Evolutionary conservation across 78 protist species (phyloP).

Genomic region (Dictyostelium discoideum): DNA sequence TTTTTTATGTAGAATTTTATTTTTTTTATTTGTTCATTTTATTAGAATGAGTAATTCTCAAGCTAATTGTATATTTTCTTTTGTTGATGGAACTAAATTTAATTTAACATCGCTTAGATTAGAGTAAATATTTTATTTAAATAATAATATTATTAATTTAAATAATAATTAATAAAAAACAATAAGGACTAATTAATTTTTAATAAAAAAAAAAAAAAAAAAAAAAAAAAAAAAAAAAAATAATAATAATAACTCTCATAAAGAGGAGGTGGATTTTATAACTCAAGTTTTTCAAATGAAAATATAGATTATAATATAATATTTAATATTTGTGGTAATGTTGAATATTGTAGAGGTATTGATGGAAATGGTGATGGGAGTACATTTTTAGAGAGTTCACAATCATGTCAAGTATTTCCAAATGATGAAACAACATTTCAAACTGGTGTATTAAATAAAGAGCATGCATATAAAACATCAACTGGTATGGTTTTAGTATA

Average conservation of each 20-base stretch:
- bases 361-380: background rate
- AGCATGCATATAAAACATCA: background rate
- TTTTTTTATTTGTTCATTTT: background rate
- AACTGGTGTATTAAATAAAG: background rate
- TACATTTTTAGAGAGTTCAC: background rate
- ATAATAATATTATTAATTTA: too few relatives aligned
- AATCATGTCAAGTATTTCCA: background rate
- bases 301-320: background rate
- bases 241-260: background rate
- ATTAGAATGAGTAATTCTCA: background rate
- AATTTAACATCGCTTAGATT: background rate
- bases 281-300: background rate
- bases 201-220: too few relatives aligned
- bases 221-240: too few relatives aligned
- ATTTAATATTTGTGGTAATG: slow-evolving; percentile 9
- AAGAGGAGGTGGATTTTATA: background rate
- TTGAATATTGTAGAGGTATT: background rate
- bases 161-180: too few relatives aligned
- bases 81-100: background rate
- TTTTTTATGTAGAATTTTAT: background rate
- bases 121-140: background rate
- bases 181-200: too few relatives aligned
- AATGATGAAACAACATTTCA: background rate
- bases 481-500: slow-evolving; percentile 7
- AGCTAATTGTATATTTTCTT: background rate